Evolutionary conservation across 1,284 basidiomycete genomes (phyloP), one percentile per base, ranked within the genome.

Genomic region (Trametes pubescens): DNA sequence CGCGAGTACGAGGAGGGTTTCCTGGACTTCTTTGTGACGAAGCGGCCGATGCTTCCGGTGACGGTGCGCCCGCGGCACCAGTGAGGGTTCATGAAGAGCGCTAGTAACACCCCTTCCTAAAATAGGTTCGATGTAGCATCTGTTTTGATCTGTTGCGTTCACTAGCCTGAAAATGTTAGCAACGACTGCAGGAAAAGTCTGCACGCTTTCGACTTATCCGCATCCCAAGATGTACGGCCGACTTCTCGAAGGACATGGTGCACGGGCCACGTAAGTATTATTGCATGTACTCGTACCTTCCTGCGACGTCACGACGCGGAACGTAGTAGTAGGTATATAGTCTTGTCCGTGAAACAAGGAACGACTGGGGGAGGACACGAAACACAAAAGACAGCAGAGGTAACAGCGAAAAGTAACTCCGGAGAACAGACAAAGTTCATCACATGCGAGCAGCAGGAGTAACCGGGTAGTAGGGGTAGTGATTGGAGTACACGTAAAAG

Each of bases 1-100:
- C 26, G 9, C 2, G 56, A 37, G 29, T 71, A 64, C 55, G 66
- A 66, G 40, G 32, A 37, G 34, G 64, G 59, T 8, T 47, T 68
- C 51, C 47, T 52, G 32, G 68, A 69, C 21, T 56, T 34, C 32
- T 47, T 56, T 32, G 44, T 47, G 54, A 56, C 44, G 43, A 46
- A 46, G 32, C 43, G 44, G 43, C 54, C 54, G 4, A 18, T 32
- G 26, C 29, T 56, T 3, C 43, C 32, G 6, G 54, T 56, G 7
- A 47, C 34, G 18, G 32, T 56, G 32, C 18, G 16, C 2, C 14
- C 13, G 47, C 47, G 47, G 47, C 24, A 22, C 21, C n/a, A n/a
- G n/a, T 24, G 44, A 24, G 22, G 44, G 2, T 24, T n/a, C 14
- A 4, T n/a, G 14, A 16, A n/a, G 3, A 16, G 29, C 29, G 29